A percentile compares a stretch with the other conserved stretches of the same genome.
Evolutionary conservation across 495 filamentous ascomycete genomes (phyloP).

Genomic region (Xylaria flabelliformis): DNA sequence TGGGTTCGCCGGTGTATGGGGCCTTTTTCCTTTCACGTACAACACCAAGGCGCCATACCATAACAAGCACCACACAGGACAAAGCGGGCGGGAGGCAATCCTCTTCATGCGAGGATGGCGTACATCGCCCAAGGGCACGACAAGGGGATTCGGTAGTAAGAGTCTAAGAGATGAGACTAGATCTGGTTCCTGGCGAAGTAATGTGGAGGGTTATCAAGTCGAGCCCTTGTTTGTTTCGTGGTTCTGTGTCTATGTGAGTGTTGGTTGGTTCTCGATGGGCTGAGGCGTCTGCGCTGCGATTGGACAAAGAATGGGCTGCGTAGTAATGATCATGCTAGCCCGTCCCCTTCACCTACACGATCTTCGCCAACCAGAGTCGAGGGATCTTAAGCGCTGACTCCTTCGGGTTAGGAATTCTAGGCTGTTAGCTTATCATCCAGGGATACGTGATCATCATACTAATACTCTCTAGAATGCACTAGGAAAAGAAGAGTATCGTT

Average conservation of each 20-base stretch:
- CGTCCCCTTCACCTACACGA: conserved; percentile 14
- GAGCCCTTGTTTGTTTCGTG: conserved; percentile 11
- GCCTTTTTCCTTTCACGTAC: conserved; percentile 15
- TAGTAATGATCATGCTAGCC: conserved; percentile 24
- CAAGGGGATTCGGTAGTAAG: conserved; percentile 25
- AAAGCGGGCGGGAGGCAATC: conserved; percentile 24
- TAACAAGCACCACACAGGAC: conserved; percentile 16
- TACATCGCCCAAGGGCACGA: conserved; percentile 19
- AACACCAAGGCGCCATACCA: conserved; percentile 23
- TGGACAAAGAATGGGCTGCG: conserved; percentile 18
- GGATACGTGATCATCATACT: conserved; percentile 1
- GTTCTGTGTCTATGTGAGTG: conserved; percentile 10
- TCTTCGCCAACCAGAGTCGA: conserved; percentile 24
- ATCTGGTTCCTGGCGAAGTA: conserved; percentile 12
- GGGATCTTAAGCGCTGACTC: conserved; percentile 22
- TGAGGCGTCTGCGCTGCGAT: conserved; percentile 16
- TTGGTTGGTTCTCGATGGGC: conserved; percentile 15
- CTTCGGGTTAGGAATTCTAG: conserved; percentile 19
- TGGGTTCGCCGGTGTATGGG: conserved; percentile 19
- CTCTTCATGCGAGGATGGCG: conserved; percentile 27
- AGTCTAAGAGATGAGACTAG: conserved; percentile 13
- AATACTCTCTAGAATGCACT: background rate
- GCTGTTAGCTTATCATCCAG: conserved; percentile 16
- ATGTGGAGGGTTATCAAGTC: background rate
- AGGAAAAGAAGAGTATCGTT: background rate